These are phyloP conservation scores for Petunia secreta DNA, from an alignment of 257 asterid species.

Conservation along the genomic window DNA sequence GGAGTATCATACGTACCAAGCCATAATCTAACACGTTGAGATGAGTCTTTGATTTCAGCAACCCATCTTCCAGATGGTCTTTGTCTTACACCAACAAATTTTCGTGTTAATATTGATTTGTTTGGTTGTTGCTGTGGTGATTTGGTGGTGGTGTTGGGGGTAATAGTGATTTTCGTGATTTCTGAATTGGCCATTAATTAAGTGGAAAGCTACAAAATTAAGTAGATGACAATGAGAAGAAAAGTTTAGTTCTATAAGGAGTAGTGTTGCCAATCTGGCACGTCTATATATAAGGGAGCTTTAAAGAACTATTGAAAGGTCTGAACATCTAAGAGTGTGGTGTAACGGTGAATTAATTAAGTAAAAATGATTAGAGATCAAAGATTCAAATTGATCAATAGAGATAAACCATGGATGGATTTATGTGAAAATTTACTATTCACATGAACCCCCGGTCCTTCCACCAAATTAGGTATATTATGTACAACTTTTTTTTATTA, in stretches of 20 bases:
- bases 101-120: conserved; percentile 45
- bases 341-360: neutral
- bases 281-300: neutral
- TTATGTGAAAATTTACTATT: too few species aligned
- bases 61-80: conserved; percentile 94
- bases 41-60: conserved; percentile 90
- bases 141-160: conserved; percentile 13
- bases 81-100: conserved; percentile 82
- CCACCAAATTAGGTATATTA: too few species aligned
- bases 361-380: neutral
- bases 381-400: neutral
- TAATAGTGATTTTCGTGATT: conserved; percentile 35
- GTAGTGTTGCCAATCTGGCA: neutral
- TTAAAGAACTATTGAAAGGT: neutral
- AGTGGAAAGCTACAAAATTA: neutral
- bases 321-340: neutral
- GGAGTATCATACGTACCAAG: conserved; percentile 90
- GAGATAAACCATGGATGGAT: neutral
- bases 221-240: conserved; percentile 6
- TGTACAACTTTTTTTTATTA: too few species aligned
- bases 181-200: conserved; percentile 64
- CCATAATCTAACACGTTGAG: conserved; percentile 78
- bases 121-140: conserved; percentile 24
- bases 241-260: neutral
- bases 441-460: too few species aligned